These are phyloP conservation scores for Nematocida sp. DNA, from an alignment of 371 early-diverging fungal genomes.

Conservation along the genomic window DNA sequence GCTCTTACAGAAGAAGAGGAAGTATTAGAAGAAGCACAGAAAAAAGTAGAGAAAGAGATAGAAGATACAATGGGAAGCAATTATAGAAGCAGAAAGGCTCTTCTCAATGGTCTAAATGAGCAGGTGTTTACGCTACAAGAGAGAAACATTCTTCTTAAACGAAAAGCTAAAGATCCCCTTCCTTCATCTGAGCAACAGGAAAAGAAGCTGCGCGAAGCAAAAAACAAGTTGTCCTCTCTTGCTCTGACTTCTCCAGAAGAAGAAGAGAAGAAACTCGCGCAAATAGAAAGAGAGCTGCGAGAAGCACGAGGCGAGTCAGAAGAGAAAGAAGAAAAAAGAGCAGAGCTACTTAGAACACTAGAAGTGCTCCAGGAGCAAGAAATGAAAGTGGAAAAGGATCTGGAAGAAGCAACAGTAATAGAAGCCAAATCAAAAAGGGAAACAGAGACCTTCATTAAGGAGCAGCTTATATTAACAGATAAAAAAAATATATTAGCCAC, in stretches of 20 bases:
- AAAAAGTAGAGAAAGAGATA: background rate
- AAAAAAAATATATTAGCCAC: too few relatives aligned
- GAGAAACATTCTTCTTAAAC: slow-evolving; percentile 13
- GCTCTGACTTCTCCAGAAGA: slow-evolving; percentile 62
- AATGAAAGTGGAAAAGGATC: background rate
- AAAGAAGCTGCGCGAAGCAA: background rate
- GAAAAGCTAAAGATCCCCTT: background rate
- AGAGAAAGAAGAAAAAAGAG: slow-evolving; percentile 58
- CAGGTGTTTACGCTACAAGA: slow-evolving; percentile 25
- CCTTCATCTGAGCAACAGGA: background rate
- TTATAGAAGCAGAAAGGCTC: slow-evolving; percentile 15
- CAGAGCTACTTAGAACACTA: background rate
- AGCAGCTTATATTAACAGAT: too few relatives aligned
- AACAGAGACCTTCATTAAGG: background rate
- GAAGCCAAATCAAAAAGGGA: background rate
- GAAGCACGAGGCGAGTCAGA: slow-evolving; percentile 67
- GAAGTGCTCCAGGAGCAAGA: slow-evolving; percentile 33
- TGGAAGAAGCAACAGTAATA: background rate
- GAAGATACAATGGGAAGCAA: background rate
- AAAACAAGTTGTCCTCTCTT: background rate
- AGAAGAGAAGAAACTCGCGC: slow-evolving; percentile 68
- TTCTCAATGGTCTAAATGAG: background rate
- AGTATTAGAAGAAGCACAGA: background rate
- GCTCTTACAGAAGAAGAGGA: background rate
- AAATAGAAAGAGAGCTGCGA: slow-evolving; percentile 44